Evolutionary conservation across 352 stramenopile genomes (phyloP), one percentile per base, ranked within the genome.

Genomic region (Phytophthora nicotianae): DNA sequence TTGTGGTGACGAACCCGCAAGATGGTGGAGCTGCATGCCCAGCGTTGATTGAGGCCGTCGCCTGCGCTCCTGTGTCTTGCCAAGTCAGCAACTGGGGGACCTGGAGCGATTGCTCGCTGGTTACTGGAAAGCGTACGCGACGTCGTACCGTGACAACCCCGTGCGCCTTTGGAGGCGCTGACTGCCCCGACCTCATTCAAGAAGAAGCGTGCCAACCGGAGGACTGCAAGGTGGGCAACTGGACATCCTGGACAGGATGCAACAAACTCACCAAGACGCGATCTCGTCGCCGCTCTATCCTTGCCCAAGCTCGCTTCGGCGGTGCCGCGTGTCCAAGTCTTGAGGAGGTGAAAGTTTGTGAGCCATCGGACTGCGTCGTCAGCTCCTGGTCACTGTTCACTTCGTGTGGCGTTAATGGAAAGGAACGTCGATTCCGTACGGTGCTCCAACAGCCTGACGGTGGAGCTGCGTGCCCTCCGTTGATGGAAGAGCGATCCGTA

Each of bases 381-480:
- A 67, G 76, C 7, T 58, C 69, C 1, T 91, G 80, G 79, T 83
- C 66, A n/a, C 69, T 72, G 2, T 92, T 74, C 62, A 75, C 69
- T 7, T 45, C 61, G 4, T 92, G 83, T 38, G 70, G 76, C 16
- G 43, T 35, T 23, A 47, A 41, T 24, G 23, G 45, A 4, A 70
- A 64, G 10, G 65, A 63, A 16, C 70, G 71, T 14, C 71, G 76
- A 5, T 82, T 74, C 41, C 75, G 81, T 0, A 62, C 66, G 0
- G 57, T 87, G 0, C 23, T 88, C 0, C 58, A 83, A 27, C 38
- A 73, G 11, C 54, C 69, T 4, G 73, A 88, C 11, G 79, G 77
- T 32, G 81, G 76, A 6, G 48, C 50, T 2, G 54, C 55, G 10
- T 88, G 81, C 26, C 72, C 68, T 0, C 17, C 68, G 10, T 61